phyloP scores from a whole-genome alignment of 495 filamentous ascomycete species.

The Penicillium bovifimosum region DNA sequence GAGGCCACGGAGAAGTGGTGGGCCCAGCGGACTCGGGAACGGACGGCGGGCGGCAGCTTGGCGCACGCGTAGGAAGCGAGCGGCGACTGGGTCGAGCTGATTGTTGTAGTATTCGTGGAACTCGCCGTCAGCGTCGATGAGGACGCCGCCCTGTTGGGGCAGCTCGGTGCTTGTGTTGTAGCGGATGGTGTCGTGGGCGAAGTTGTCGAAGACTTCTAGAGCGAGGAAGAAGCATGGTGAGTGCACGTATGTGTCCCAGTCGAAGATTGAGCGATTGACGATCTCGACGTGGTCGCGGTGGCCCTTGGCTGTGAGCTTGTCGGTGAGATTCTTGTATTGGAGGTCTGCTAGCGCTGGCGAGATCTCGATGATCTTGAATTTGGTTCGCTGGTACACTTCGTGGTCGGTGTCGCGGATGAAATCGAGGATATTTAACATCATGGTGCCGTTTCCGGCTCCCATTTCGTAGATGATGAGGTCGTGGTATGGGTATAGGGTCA shows the following conservation, averaged over 20 bases:
- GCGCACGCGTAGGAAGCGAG: conserved; percentile 75
- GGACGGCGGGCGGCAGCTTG: conserved; percentile 54
- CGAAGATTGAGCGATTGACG: conserved; percentile 89
- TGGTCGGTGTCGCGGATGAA: conserved; percentile 88
- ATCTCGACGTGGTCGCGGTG: conserved; percentile 86
- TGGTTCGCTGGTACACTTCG: conserved; percentile 88
- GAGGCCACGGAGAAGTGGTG: conserved; percentile 52
- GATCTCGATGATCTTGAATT: conserved; percentile 95
- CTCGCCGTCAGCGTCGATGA: conserved; percentile 81
- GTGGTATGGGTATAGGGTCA: conserved; percentile 88
- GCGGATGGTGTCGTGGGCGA: conserved; percentile 88
- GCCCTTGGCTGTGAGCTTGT: conserved; percentile 58
- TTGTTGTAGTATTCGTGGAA: conserved; percentile 89
- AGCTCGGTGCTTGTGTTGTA: conserved; percentile 71
- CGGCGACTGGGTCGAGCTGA: conserved; percentile 72
- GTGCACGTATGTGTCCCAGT: conserved; percentile 80
- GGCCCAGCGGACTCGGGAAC: conserved; percentile 51
- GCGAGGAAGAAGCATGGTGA: conserved; percentile 96
- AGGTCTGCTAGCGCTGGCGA: conserved; percentile 70
- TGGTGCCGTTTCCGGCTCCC: conserved; percentile 92
- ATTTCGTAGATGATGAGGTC: conserved; percentile 99
- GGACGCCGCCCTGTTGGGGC: conserved; percentile 77
- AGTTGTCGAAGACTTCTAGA: conserved; percentile 99
- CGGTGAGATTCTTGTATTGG: conserved; percentile 64
- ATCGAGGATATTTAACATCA: conserved; percentile 97